A percentile compares a stretch with the other conserved stretches of the same genome.
Evolutionary conservation across 257 asterid species (phyloP).

Genomic region (Anisodus acutangulus): DNA sequence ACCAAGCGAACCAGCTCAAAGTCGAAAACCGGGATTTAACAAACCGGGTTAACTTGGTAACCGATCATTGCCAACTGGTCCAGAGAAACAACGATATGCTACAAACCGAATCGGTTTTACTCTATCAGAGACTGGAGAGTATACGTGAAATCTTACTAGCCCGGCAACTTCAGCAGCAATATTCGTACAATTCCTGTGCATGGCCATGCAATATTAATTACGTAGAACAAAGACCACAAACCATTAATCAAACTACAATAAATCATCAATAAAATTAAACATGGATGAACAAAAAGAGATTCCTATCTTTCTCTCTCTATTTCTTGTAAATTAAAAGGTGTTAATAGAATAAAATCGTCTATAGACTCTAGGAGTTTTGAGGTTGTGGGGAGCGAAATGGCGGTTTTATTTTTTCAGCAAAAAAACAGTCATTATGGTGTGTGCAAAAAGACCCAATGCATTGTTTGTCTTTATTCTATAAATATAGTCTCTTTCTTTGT

Average conservation of each 20-base stretch:
- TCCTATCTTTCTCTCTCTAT: neutral
- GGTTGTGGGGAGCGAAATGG: neutral
- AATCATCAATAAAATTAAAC: constrained; percentile 18
- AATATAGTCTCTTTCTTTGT: neutral
- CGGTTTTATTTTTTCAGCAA: neutral
- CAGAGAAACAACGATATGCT: constrained; percentile 54
- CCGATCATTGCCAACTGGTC: constrained; percentile 47
- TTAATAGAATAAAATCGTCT: constrained; percentile 31
- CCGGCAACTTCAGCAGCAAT: constrained; percentile 64
- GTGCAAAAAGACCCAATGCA: constrained; percentile 18
- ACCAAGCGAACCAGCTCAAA: constrained; percentile 62
- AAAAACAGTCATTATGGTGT: constrained; percentile 34
- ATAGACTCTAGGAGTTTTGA: constrained; percentile 1
- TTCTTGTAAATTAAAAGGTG: constrained; percentile 33
- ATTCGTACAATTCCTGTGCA: constrained; percentile 46
- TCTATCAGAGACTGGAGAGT: constrained; percentile 66
- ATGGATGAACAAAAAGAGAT: constrained; percentile 27
- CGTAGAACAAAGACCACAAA: constrained; percentile 40
- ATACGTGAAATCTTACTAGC: constrained; percentile 63
- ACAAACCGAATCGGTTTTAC: constrained; percentile 58
- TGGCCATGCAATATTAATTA: constrained; percentile 59
- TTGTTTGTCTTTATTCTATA: constrained; percentile 27
- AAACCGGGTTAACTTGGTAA: constrained; percentile 58
- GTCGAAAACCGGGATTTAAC: constrained; percentile 57
- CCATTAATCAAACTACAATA: constrained; percentile 42